Evolutionary conservation across 23 red algal genomes (phyloP).

Genomic region (Gracilaria gracilis): DNA sequence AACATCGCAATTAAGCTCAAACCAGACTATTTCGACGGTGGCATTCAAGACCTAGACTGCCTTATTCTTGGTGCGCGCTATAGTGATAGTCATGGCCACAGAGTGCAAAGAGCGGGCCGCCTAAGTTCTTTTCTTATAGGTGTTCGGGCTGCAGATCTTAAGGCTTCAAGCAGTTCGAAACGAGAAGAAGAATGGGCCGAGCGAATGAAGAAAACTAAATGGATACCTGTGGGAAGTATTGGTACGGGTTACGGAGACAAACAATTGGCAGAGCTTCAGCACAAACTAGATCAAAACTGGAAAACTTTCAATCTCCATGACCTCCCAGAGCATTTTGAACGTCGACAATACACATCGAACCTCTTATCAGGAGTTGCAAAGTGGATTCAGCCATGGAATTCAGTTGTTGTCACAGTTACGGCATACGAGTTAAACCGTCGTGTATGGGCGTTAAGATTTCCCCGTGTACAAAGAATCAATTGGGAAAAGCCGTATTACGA

Average conservation of each 20-base stretch:
- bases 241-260: conserved; percentile 75
- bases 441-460: conserved; percentile 73
- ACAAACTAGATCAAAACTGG: conserved; percentile 65
- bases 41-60: conserved; percentile 81
- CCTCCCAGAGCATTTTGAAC: conserved; percentile 71
- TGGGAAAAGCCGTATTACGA: conserved; percentile 85
- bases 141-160: conserved; percentile 34
- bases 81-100: conserved; percentile 57
- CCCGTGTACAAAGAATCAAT: conserved; percentile 72
- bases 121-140: conserved; percentile 75
- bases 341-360: conserved; percentile 22
- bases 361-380: conserved; percentile 62
- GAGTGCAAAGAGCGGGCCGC: conserved; percentile 46
- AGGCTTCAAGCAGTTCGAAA: background rate
- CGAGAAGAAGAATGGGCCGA: conserved; percentile 41
- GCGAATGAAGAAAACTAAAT: conserved; percentile 60
- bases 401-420: conserved; percentile 69
- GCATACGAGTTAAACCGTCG: conserved; percentile 71
- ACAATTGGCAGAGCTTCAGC: conserved; percentile 66
- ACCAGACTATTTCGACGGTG: conserved; percentile 86
- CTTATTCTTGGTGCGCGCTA: conserved; percentile 84
- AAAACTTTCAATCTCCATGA: conserved; percentile 62
- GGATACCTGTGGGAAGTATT: conserved; percentile 69
- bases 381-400: conserved; percentile 82
- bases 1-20: conserved; percentile 86